These are phyloP conservation scores for Backusella tarrabulga DNA, from an alignment of 192 early-diverging fungal genomes.

Conservation along the genomic window DNA sequence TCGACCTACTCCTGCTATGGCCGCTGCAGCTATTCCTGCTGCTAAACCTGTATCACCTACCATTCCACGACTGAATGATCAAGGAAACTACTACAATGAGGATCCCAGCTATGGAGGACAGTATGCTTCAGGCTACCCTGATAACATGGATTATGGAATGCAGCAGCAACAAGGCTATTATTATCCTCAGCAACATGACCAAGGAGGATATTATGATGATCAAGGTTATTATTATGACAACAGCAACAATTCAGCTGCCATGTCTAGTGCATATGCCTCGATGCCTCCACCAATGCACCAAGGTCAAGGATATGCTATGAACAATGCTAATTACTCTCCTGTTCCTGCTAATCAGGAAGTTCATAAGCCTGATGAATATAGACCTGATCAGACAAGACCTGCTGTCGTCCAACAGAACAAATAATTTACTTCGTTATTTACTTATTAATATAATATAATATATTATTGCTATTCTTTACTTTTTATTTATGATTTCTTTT, in stretches of 20 bases:
- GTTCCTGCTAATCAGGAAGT: background rate
- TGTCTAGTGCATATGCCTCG: background rate
- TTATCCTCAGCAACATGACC: slow-evolving; percentile 10
- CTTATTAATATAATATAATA: slow-evolving; percentile 7
- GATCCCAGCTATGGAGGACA: slow-evolving; percentile 1
- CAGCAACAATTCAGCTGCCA: too few species aligned
- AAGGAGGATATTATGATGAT: slow-evolving; percentile 12
- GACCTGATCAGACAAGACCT: background rate
- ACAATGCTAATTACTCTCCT: background rate
- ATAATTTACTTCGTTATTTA: slow-evolving; percentile 3
- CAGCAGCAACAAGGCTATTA: slow-evolving; percentile 20
- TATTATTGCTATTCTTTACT: background rate
- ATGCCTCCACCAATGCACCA: background rate
- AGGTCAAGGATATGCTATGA: slow-evolving; percentile 5
- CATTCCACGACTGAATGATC: background rate
- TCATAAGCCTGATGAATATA: slow-evolving; percentile 11
- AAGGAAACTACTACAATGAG: slow-evolving; percentile 15
- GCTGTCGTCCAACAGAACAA: background rate
- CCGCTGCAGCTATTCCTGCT: background rate
- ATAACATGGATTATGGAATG: slow-evolving; percentile 10
- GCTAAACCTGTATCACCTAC: background rate
- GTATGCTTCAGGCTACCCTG: background rate
- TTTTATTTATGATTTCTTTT: background rate
- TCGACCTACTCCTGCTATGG: slow-evolving; percentile 5
- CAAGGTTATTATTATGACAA: slow-evolving; percentile 16